phyloP scores from a whole-genome alignment of 2,329 filamentous ascomycete species.

The Dryadomyces quercus-mongolicae region DNA sequence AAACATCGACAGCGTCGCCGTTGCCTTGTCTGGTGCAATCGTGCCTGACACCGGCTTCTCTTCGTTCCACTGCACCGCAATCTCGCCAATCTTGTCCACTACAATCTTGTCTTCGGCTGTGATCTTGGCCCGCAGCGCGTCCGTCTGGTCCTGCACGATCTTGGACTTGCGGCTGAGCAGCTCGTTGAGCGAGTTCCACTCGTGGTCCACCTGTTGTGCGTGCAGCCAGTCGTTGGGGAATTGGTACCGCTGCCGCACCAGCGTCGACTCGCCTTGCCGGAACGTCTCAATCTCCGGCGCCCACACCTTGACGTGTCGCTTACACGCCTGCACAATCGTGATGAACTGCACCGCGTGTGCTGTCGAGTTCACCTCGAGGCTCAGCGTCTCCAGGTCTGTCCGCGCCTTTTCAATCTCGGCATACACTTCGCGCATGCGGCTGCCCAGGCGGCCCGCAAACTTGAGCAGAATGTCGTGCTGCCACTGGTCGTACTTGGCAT shows the following conservation, averaged over 20 bases:
- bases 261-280: conserved; percentile 84
- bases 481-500: conserved; percentile 99
- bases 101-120: conserved; percentile 86
- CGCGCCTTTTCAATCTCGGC: conserved; percentile 84
- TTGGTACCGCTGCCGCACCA: conserved; percentile 85
- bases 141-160: conserved; percentile 91
- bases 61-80: conserved; percentile 81
- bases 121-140: conserved; percentile 91
- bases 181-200: conserved; percentile 90
- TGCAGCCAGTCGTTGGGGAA: conserved; percentile 90
- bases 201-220: conserved; percentile 90
- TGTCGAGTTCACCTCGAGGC: conserved; percentile 86
- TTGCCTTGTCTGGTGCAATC: conserved; percentile 81
- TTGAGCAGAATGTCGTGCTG: conserved; percentile 93
- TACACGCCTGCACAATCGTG: conserved; percentile 92
- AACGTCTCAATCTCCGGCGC: conserved; percentile 94
- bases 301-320: conserved; percentile 87
- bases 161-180: conserved; percentile 85
- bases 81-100: conserved; percentile 73
- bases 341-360: conserved; percentile 97
- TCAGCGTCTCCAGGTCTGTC: conserved; percentile 81
- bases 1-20: conserved; percentile 68
- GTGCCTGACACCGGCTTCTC: conserved; percentile 95
- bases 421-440: conserved; percentile 84
- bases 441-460: conserved; percentile 80